phyloP scores from a whole-genome alignment of 176 grass and related monocot genomes.

The Aegilops bicornis region DNA sequence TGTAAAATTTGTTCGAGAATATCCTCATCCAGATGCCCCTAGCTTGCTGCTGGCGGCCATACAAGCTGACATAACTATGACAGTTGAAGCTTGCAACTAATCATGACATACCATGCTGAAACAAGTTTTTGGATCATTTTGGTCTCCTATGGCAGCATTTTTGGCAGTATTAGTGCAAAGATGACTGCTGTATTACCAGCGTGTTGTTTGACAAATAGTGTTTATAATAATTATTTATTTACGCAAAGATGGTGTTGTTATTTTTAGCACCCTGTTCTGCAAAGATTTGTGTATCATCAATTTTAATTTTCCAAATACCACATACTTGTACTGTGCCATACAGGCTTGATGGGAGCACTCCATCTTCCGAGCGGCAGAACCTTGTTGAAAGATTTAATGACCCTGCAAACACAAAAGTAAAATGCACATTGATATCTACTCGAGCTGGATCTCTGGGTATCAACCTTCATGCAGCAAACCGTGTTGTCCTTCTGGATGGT shows the following conservation, averaged over 20 bases:
- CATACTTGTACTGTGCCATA: constrained; percentile 4
- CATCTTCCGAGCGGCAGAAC: constrained; percentile 84
- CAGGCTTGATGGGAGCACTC: constrained; percentile 97
- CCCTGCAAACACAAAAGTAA: constrained; percentile 72
- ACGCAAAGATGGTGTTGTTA: constrained; percentile 19
- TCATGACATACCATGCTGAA: background rate
- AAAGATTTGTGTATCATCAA: background rate
- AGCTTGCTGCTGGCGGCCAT: background rate
- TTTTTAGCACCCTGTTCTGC: background rate
- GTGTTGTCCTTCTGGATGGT: constrained; percentile 92
- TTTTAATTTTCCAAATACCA: constrained; percentile 29
- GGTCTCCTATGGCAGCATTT: background rate
- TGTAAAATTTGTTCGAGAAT: background rate
- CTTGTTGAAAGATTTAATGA: constrained; percentile 95
- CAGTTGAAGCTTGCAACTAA: constrained; percentile 2
- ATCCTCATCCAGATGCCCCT: background rate
- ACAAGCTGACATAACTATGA: background rate
- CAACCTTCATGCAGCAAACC: constrained; percentile 95
- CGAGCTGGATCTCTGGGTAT: constrained; percentile 98
- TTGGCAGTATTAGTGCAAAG: background rate
- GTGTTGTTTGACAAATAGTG: constrained; percentile 24
- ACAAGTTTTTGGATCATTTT: background rate
- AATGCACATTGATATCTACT: constrained; percentile 94
- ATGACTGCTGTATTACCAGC: background rate
- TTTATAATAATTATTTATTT: constrained; percentile 3